Percentiles rank a stretch among this genome's conserved stretches.
These are phyloP conservation scores for Oldenlandia corymbosa DNA, from an alignment of 257 asterid species.

Conservation along the genomic window DNA sequence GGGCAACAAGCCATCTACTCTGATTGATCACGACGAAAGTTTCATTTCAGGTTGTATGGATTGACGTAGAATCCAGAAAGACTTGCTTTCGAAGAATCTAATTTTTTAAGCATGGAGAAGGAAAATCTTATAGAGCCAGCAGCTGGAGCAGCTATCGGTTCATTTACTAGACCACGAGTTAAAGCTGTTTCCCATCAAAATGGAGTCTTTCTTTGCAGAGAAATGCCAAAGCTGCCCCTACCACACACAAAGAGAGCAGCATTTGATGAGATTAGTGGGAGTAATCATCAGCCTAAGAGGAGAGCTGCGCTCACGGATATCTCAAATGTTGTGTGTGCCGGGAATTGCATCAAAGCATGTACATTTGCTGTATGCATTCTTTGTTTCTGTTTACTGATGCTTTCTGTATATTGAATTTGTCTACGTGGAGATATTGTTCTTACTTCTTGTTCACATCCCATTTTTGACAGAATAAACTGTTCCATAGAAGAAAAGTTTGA, in stretches of 20 bases:
- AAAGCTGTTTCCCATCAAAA: not conserved
- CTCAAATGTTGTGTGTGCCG: conserved; percentile 13
- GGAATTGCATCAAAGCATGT: conserved; percentile 8
- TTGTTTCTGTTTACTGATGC: not conserved
- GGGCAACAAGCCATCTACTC: not conserved
- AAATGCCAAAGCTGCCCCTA: not conserved
- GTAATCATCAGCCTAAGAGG: conserved; percentile 11
- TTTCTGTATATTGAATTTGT: not conserved
- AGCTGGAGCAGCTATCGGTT: conserved; percentile 5
- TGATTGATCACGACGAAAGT: not conserved
- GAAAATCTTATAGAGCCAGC: conserved; percentile 13
- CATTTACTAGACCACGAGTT: conserved; percentile 11
- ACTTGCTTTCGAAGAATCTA: not conserved
- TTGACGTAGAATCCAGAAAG: conserved; percentile 7
- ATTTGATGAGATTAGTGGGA: conserved; percentile 10
- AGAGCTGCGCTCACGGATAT: conserved; percentile 15
- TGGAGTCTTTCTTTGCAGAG: not conserved
- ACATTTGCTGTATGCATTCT: conserved; percentile 8
- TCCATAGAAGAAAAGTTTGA: not conserved
- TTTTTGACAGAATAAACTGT: too few species aligned
- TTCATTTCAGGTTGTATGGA: not conserved
- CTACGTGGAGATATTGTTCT: not conserved
- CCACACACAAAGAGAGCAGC: conserved; percentile 5
- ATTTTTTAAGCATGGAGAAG: conserved; percentile 16
- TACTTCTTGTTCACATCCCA: not conserved